Conservation (phyloP, 2,329 filamentous ascomycete species). For the Thelonectria rubi region DNA sequence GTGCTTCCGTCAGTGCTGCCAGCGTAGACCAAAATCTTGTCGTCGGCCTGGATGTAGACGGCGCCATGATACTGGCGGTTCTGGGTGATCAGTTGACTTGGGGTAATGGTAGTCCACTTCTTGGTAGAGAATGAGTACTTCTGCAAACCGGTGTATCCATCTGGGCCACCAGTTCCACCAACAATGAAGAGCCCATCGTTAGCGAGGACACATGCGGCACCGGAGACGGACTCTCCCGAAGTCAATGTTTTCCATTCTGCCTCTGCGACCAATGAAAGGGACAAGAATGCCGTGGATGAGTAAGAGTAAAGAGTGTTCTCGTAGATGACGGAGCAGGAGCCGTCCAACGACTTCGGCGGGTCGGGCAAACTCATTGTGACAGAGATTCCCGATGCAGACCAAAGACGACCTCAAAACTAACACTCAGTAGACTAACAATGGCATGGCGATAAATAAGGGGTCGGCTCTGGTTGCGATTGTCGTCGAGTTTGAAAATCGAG, state of each 20-base stretch:
- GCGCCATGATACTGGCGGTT: conserved; percentile 80
- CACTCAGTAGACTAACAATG: conserved; percentile 31
- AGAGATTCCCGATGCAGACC: conserved; percentile 20
- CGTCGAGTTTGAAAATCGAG: conserved; percentile 26
- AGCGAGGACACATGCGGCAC: conserved; percentile 75
- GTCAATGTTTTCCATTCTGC: conserved; percentile 75
- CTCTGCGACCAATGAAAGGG: conserved; percentile 72
- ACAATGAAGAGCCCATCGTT: conserved; percentile 80
- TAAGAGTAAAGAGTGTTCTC: conserved; percentile 87
- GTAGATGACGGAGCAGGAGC: conserved; percentile 83
- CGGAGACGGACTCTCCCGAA: conserved; percentile 75
- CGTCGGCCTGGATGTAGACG: conserved; percentile 74
- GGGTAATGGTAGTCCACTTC: conserved; percentile 60
- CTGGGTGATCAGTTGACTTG: conserved; percentile 63
- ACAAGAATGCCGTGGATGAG: conserved; percentile 78
- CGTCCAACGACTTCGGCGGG: conserved; percentile 74
- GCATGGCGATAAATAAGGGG: conserved; percentile 37
- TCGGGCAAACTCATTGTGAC: conserved; percentile 74
- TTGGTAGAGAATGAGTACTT: conserved; percentile 65
- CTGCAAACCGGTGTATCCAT: conserved; percentile 78
- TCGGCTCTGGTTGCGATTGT: conserved; percentile 15
- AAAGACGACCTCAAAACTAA: conserved; percentile 26
- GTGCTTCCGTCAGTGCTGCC: conserved; percentile 71
- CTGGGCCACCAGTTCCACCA: conserved; percentile 69
- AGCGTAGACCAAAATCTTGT: conserved; percentile 82